Conservation (phyloP, 768 basidiomycete species). For the Amanita exitialis region DNA sequence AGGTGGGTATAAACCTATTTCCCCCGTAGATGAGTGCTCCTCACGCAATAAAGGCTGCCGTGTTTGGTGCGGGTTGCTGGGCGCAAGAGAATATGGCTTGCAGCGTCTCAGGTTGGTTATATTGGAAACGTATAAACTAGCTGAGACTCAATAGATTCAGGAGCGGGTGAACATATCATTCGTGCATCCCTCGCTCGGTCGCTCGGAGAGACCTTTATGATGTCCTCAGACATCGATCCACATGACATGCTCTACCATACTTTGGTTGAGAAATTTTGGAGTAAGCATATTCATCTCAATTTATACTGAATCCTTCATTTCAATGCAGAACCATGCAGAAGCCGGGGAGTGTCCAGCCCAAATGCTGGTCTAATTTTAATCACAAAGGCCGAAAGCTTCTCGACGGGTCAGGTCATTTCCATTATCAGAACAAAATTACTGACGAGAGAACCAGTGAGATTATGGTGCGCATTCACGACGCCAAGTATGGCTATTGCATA, state of each 20-base stretch:
- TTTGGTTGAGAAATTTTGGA: conserved; percentile 38
- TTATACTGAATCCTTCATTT: conserved; percentile 6
- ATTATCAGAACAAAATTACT: background rate
- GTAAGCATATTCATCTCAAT: conserved; percentile 25
- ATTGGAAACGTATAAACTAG: background rate
- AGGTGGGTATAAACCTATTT: conserved; percentile 30
- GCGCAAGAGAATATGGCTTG: conserved; percentile 52
- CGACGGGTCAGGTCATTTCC: background rate
- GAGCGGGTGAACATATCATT: conserved; percentile 65
- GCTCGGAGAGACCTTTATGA: conserved; percentile 36
- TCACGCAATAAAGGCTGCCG: conserved; percentile 39
- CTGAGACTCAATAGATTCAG: conserved; percentile 20
- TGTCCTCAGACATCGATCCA: conserved; percentile 30
- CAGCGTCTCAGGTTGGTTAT: conserved; percentile 50
- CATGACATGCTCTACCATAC: conserved; percentile 40
- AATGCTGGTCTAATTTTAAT: conserved; percentile 58
- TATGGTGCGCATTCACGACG: conserved; percentile 83
- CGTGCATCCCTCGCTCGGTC: conserved; percentile 43
- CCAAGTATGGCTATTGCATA: conserved; percentile 76
- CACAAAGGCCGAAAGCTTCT: conserved; percentile 26
- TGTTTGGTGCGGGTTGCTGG: conserved; percentile 74
- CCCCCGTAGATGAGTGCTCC: background rate
- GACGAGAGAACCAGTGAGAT: conserved; percentile 35
- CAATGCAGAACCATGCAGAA: conserved; percentile 16
- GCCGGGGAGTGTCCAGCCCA: conserved; percentile 32